Base-by-base conservation (phyloP, 1,284 basidiomycete species). In the Somion occarium region DNA sequence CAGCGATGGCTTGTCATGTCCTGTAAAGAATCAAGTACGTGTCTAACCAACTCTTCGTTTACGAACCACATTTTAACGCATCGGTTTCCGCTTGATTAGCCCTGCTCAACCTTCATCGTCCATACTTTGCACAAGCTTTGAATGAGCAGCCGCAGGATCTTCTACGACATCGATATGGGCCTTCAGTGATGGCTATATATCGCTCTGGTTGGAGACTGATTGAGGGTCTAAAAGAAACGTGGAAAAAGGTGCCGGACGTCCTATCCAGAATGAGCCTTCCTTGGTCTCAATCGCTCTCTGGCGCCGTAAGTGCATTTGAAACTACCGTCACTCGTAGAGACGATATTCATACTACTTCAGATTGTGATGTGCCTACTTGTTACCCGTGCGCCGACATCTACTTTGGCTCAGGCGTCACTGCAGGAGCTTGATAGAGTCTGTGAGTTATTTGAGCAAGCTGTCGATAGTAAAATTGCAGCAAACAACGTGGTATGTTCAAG, bases 281-380 rank as follows among this genome's bases (percentile, higher is more conserved):
- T 22, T 86, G 85, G 82, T 85, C 82, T 11, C 77, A 80, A 37
- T 73, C 72, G 2, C 65, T 85, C 27, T 82, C 80, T 24, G 81
- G 80, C 4, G 77, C 78, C 3, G 85, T 88, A 58, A 59, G 82
- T 71, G 5, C 18, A n/a, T 46, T 11, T 5, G 50, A 15, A n/a
- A 27, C 24, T 39, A 22, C 9, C n/a, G 19, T 44, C 4, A 12
- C 43, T 7, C 15, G 48, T 13, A 34, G 48, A 48, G 47, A 23
- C 43, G 12, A 27, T 46, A 49, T 49, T 7, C 44, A 25, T 25
- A 7, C 26, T 9, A 23, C 23, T 56, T n/a, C n/a, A 88, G 85
- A 79, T 88, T 52, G 78, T 85, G 2, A 79, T 88, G 78, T 83
- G 82, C 52, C 70, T 87, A 49, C 65, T 88, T 3, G 78, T 79